Evolutionary conservation across 208 protist genomes (phyloP).

Genomic region (Porcisia hertigi): DNA sequence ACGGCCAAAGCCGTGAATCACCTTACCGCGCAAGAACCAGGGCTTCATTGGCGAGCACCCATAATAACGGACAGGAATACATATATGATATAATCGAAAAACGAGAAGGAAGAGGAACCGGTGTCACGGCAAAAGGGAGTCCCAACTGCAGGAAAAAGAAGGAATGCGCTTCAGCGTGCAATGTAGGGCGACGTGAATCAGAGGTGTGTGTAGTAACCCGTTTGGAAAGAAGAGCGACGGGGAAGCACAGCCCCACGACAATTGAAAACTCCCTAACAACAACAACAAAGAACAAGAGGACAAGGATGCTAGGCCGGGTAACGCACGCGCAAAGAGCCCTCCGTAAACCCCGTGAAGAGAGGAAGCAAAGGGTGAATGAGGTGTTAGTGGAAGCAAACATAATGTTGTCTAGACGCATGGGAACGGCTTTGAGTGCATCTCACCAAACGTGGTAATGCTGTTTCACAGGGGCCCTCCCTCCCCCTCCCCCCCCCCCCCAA

Average conservation of each 20-base stretch:
- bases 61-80: too few relatives aligned
- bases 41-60: conserved; percentile 22
- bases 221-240: too few relatives aligned
- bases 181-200: neutral
- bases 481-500: too few relatives aligned
- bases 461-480: neutral
- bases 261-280: neutral
- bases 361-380: neutral
- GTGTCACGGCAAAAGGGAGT: neutral
- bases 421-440: neutral
- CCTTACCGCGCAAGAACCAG: conserved; percentile 71
- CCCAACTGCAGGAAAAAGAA: neutral
- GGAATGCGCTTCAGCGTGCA: neutral
- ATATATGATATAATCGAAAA: neutral
- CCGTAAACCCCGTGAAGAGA: neutral
- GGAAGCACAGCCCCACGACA: neutral
- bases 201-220: neutral
- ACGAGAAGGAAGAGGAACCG: neutral
- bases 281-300: neutral
- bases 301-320: neutral
- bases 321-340: neutral
- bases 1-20: conserved; percentile 85
- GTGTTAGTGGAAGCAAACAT: neutral
- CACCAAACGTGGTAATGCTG: neutral
- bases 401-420: neutral